Evolutionary conservation across 768 basidiomycete species (phyloP), one percentile per base, ranked within the genome.

Genomic region (Guyanaporus albipodus): DNA sequence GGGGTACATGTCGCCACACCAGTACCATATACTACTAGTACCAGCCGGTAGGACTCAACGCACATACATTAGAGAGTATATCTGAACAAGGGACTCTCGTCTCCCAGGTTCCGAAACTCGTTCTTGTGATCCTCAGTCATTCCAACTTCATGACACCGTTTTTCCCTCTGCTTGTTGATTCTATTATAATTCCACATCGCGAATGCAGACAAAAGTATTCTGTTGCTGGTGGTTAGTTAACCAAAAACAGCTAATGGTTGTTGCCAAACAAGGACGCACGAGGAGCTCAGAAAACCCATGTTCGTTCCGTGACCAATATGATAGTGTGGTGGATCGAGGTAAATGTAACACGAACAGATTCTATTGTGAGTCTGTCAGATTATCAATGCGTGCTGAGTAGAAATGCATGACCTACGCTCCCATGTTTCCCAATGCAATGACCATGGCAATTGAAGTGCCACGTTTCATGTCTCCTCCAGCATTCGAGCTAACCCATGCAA

Each of bases 1-100:
- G 32, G 14, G 12, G 36, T 38, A 27, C 26, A 39, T n/a, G n/a
- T n/a, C n/a, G n/a, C n/a, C n/a, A n/a, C n/a, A n/a, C n/a, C n/a
- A n/a, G n/a, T n/a, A n/a, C n/a, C n/a, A n/a, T n/a, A n/a, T n/a
- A n/a, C n/a, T n/a, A n/a, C n/a, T n/a, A n/a, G n/a, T n/a, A n/a
- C n/a, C n/a, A n/a, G n/a, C n/a, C n/a, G n/a, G n/a, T n/a, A n/a
- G n/a, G n/a, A n/a, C n/a, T n/a, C n/a, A n/a, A n/a, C n/a, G n/a
- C n/a, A n/a, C n/a, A 28, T 11, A 28, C 7, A 28, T 28, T 37
- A 64, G 24, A 64, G 46, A 1, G 59, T 42, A n/a, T 68, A 67
- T 73, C 77, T 73, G 67, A 77, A 83, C 31, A 83, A 61, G 39
- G 81, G 81, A 42, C 76, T 79, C 28, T 71, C 64, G 49, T 77